Evolutionary conservation across 352 stramenopile species (phyloP), one percentile per base, ranked within the genome.

Genomic region (Pythium angustatum): DNA sequence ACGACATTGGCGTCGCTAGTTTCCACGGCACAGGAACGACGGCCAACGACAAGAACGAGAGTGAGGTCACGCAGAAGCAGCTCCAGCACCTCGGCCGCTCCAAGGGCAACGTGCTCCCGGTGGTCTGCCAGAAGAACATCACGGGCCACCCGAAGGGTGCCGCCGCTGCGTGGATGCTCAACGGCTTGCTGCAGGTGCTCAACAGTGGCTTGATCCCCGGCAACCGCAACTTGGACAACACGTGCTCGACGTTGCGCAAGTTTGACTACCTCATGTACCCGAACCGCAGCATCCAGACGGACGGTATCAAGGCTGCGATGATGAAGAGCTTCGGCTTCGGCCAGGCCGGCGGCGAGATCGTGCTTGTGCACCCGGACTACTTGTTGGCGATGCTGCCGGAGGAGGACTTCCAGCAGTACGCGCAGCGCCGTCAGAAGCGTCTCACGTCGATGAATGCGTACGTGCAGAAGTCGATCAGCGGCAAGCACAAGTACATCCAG

Each of bases 41-140:
- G 48, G 82, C 79, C 14, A 96, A 96, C 64, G 88, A 96, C 70
- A 88, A 83, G 76, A 95, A 96, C 48, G 87, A 96, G 52, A 94
- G 85, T 48, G 85, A 93, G 27, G 87, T 96, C 49, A 91, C 84
- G 0, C 85, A 96, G 64, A 91, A 91, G 71, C 85, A 96, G 58
- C 79, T 95, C 52, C 49, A 72, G 63, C 86, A 94, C 58, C 70
- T 96, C 9, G 88, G 86, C 17, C 83, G 88, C 3, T 86, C 83
- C 7, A 40, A 61, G n/a, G 87, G 87, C 28, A 94, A 96, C 65
- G 71, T 82, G 28, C 60, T 96, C 36, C 82, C 83, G 15, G 76
- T 94, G 10, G 75, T 96, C 27, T 90, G 81, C 44, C 87, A 96
- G 69, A 96, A 94, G 72, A 81, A 80, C 64, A 59, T 94, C 26